Evolutionary conservation across 352 stramenopile genomes (phyloP).

Genomic region (Phytophthora cajani): DNA sequence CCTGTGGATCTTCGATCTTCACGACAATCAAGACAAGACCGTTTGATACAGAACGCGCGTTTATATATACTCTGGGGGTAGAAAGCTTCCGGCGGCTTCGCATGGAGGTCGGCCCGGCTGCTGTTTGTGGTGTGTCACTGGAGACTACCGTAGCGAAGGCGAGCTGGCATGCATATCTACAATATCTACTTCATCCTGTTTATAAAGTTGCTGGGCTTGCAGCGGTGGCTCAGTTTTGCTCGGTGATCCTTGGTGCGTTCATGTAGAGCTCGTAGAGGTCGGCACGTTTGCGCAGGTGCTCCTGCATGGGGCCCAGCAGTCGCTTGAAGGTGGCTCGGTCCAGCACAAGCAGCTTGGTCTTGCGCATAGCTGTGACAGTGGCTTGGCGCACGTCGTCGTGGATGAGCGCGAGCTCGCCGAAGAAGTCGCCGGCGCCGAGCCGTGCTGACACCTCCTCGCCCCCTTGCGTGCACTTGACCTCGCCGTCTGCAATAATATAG

Average conservation of each 20-base stretch:
- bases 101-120: conserved; percentile 13
- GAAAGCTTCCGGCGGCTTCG: conserved; percentile 21
- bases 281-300: conserved; percentile 80
- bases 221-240: conserved; percentile 19
- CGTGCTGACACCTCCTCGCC: conserved; percentile 65
- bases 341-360: conserved; percentile 86
- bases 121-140: not conserved
- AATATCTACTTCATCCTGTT: conserved; percentile 31
- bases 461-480: conserved; percentile 68
- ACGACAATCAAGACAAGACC: not conserved
- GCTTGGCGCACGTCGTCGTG: conserved; percentile 88
- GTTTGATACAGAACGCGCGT: not conserved
- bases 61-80: conserved; percentile 21
- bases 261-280: conserved; percentile 81
- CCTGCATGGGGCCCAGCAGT: conserved; percentile 87
- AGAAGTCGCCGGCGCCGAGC: conserved; percentile 68
- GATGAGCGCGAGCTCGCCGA: conserved; percentile 90
- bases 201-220: conserved; percentile 15
- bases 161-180: conserved; percentile 33
- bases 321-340: conserved; percentile 92
- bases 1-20: conserved; percentile 6
- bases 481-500: conserved; percentile 80
- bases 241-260: conserved; percentile 30
- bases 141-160: not conserved
- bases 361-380: conserved; percentile 85